These are phyloP conservation scores for Mediolabrus comicus DNA, from an alignment of 108 stramenopile genomes.

Conservation along the genomic window DNA sequence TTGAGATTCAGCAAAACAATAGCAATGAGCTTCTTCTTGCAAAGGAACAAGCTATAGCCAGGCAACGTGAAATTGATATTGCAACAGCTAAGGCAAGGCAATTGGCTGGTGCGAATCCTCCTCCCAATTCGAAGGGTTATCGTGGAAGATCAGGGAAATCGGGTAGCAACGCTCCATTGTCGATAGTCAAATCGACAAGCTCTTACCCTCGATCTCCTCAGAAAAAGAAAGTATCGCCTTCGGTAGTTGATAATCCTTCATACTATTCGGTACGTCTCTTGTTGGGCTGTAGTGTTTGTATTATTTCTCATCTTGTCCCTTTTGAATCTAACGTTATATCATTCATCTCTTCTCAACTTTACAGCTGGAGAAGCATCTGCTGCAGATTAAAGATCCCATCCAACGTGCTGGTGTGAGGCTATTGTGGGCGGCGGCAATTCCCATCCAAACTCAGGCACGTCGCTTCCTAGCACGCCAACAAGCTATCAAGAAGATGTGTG, in stretches of 20 bases:
- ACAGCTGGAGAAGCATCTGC: constrained; percentile 34
- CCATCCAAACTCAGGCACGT: constrained; percentile 74
- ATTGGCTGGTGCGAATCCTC: neutral
- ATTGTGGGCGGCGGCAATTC: constrained; percentile 77
- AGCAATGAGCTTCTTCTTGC: neutral
- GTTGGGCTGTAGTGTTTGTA: neutral
- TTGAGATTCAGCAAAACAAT: neutral
- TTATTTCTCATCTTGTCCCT: neutral
- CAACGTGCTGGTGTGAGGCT: constrained; percentile 74
- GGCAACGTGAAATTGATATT: constrained; percentile 4
- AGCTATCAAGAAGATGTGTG: constrained; percentile 77
- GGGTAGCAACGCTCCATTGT: neutral
- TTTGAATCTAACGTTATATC: neutral
- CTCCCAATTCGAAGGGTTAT: neutral
- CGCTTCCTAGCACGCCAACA: constrained; percentile 64
- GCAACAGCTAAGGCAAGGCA: neutral
- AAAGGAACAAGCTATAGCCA: constrained; percentile 5
- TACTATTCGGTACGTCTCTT: constrained; percentile 35
- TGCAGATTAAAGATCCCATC: constrained; percentile 75
- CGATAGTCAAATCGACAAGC: neutral
- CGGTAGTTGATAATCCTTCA: constrained; percentile 25
- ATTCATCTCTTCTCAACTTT: neutral
- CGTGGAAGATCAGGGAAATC: neutral
- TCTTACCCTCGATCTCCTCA: neutral
- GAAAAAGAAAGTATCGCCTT: constrained; percentile 25